Percentiles rank a stretch among this genome's conserved stretches.
Conservation (phyloP, 2,329 filamentous ascomycete genomes). For the Fusarium globosum region DNA sequence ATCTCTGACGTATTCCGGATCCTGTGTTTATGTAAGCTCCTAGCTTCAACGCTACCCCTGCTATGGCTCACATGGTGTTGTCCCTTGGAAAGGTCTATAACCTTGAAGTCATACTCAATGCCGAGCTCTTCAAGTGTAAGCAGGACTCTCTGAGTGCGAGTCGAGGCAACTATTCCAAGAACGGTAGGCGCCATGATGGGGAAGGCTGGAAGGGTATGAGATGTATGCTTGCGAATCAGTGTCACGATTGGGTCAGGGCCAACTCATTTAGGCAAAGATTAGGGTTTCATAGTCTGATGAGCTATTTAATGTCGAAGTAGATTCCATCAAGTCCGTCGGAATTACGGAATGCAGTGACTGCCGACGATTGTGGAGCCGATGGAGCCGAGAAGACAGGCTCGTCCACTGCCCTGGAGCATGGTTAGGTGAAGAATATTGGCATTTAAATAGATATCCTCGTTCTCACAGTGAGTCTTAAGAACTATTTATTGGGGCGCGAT, state of each 20-base stretch:
- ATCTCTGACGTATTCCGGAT: background rate
- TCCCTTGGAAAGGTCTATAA: background rate
- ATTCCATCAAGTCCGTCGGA: background rate
- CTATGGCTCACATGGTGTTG: background rate
- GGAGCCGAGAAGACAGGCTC: background rate
- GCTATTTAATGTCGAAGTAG: background rate
- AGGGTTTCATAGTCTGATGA: background rate
- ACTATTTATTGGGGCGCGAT: too few relatives aligned
- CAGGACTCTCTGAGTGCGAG: background rate
- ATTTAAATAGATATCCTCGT: too few relatives aligned
- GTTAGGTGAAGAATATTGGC: too few relatives aligned
- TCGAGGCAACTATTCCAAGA: background rate
- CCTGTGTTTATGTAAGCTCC: background rate
- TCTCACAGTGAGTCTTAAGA: too few relatives aligned
- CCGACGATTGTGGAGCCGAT: background rate
- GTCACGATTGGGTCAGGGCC: background rate
- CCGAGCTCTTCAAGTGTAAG: background rate
- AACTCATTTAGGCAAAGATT: too few relatives aligned
- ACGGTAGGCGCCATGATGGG: background rate
- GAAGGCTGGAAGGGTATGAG: background rate
- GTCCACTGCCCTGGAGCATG: too few relatives aligned
- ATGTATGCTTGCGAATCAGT: background rate
- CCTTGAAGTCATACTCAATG: background rate
- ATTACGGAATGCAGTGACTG: background rate
- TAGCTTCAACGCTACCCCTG: fast-evolving